A percentile compares a stretch with the other conserved stretches of the same genome.
These are phyloP conservation scores for Polyporus arcularius DNA, from an alignment of 768 basidiomycete genomes.

Conservation along the genomic window DNA sequence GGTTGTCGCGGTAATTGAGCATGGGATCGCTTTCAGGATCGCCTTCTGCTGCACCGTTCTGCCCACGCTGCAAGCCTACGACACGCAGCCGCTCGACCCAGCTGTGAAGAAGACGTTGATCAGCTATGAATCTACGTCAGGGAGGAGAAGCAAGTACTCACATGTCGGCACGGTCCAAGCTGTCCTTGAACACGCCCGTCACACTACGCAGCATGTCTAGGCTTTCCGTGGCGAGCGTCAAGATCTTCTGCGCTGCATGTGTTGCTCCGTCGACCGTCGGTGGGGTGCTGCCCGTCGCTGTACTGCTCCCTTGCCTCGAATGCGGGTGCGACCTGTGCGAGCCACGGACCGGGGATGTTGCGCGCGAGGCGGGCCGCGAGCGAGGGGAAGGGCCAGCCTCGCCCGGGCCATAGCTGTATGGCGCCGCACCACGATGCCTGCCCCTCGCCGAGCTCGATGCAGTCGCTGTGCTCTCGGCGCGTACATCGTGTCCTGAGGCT, in stretches of 20 bases:
- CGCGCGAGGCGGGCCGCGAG: conserved; percentile 29
- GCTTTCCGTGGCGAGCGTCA: conserved; percentile 87
- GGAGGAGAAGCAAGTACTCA: conserved; percentile 39
- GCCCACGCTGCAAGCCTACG: conserved; percentile 70
- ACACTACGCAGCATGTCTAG: conserved; percentile 91
- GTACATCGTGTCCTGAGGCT: conserved; percentile 15
- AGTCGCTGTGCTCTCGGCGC: conserved; percentile 33
- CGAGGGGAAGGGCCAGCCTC: conserved; percentile 29
- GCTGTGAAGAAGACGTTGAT: conserved; percentile 36
- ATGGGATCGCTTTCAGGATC: conserved; percentile 15
- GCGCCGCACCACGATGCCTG: conserved; percentile 19
- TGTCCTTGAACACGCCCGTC: conserved; percentile 85
- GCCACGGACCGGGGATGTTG: conserved; percentile 29
- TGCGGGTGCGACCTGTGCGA: conserved; percentile 25
- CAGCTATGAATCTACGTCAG: conserved; percentile 4
- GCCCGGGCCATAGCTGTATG: conserved; percentile 32
- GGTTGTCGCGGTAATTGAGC: conserved; percentile 17
- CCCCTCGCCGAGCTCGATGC: conserved; percentile 2
- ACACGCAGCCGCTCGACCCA: conserved; percentile 84
- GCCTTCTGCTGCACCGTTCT: conserved; percentile 15
- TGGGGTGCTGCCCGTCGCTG: conserved; percentile 18
- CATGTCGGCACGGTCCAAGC: conserved; percentile 85
- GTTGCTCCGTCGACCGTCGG: conserved; percentile 58
- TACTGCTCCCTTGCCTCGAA: conserved; percentile 29
- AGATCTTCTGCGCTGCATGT: conserved; percentile 75